Evolutionary conservation across 106 monocot species (phyloP).

Genomic region (Dendrobium catenatum): DNA sequence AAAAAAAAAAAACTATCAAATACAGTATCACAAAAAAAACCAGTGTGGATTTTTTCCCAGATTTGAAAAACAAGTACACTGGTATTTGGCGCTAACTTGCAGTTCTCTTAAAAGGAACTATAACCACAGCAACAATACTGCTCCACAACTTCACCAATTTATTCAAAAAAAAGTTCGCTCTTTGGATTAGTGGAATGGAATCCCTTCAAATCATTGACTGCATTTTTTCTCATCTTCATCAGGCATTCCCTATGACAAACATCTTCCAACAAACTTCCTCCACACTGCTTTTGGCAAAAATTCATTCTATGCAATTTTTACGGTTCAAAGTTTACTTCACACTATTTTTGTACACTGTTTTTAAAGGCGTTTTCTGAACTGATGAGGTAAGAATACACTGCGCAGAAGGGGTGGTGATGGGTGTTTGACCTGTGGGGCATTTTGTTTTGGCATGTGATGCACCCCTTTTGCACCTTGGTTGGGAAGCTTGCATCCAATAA

Average conservation of each 20-base stretch:
- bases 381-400: background rate
- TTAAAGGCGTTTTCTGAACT: background rate
- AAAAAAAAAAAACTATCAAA: background rate
- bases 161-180: background rate
- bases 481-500: background rate
- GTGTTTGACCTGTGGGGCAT: background rate
- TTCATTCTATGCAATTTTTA: background rate
- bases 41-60: background rate
- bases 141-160: background rate
- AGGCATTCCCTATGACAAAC: background rate
- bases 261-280: background rate
- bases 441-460: background rate
- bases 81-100: background rate
- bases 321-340: no score
- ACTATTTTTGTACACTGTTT: background rate
- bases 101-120: background rate
- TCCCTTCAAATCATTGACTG: background rate
- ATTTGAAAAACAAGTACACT: background rate
- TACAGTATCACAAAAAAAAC: background rate
- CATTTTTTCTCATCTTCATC: background rate
- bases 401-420: background rate
- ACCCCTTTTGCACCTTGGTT: background rate
- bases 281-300: background rate
- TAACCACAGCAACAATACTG: background rate
- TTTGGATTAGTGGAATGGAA: background rate